phyloP scores from a whole-genome alignment of 2,329 filamentous ascomycete genomes.

The Ceratocystis eucalypticola region DNA sequence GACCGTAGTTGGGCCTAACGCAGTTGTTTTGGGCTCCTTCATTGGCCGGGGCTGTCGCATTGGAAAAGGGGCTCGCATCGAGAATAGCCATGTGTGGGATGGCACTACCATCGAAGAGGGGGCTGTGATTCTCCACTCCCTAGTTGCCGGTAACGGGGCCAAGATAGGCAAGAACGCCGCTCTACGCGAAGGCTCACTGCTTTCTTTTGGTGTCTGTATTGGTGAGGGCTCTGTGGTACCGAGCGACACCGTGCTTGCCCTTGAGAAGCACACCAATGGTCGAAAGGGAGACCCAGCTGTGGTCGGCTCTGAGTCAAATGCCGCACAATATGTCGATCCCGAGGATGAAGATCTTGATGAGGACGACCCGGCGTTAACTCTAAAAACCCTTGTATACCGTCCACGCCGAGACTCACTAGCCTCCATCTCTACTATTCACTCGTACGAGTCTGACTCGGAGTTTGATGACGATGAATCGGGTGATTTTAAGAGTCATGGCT shows the following conservation, averaged over 20 bases:
- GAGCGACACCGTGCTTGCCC: slow-evolving; percentile 26
- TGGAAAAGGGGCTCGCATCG: slow-evolving; percentile 66
- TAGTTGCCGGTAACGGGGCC: slow-evolving; percentile 57
- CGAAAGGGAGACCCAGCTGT: slow-evolving; percentile 30
- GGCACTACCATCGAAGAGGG: slow-evolving; percentile 64
- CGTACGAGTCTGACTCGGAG: slow-evolving; percentile 44
- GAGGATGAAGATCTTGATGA: slow-evolving; percentile 38
- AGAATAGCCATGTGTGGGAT: slow-evolving; percentile 80
- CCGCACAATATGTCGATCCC: slow-evolving; percentile 34
- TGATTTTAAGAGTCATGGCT: slow-evolving; percentile 42
- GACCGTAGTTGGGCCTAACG: slow-evolving; percentile 61
- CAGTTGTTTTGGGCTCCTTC: slow-evolving; percentile 57
- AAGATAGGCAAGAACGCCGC: slow-evolving; percentile 56
- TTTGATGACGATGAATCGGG: slow-evolving; percentile 41
- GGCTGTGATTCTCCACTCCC: slow-evolving; percentile 53
- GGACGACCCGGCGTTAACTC: slow-evolving; percentile 38
- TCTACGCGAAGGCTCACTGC: slow-evolving; percentile 57
- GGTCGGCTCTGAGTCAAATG: slow-evolving; percentile 39
- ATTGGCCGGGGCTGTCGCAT: slow-evolving; percentile 78
- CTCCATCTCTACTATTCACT: slow-evolving; percentile 40
- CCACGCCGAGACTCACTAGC: slow-evolving; percentile 39
- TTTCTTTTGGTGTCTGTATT: slow-evolving; percentile 68
- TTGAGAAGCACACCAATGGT: slow-evolving; percentile 20
- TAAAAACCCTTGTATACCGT: slow-evolving; percentile 42
- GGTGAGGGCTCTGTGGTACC: slow-evolving; percentile 43